Conservation (phyloP, 139 green algal genomes). For the Coelastrella sp. region DNA sequence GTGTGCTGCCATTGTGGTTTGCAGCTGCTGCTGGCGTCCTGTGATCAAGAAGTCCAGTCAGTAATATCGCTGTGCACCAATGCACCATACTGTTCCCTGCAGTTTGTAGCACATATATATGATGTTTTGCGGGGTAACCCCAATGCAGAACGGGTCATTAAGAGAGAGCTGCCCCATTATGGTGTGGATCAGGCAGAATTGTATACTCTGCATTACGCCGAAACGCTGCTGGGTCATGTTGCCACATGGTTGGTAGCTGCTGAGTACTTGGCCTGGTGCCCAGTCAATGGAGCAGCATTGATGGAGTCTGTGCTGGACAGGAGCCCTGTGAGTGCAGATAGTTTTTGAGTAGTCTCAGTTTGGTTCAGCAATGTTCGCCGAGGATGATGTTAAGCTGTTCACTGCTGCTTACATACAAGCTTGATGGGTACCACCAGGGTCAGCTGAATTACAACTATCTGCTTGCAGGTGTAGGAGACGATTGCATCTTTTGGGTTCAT, state of each 20-base stretch:
- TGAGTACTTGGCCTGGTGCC: slow-evolving; percentile 79
- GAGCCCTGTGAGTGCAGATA: slow-evolving; percentile 59
- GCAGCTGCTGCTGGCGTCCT: slow-evolving; percentile 45
- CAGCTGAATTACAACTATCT: neutral
- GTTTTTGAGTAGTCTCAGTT: too few relatives aligned
- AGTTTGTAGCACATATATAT: slow-evolving; percentile 79
- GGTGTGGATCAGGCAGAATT: slow-evolving; percentile 67
- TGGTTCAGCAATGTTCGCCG: too few relatives aligned
- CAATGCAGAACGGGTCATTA: slow-evolving; percentile 46
- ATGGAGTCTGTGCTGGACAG: slow-evolving; percentile 66
- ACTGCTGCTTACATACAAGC: neutral
- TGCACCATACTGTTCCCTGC: slow-evolving; percentile 51
- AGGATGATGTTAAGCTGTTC: neutral
- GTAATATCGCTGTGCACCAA: slow-evolving; percentile 51
- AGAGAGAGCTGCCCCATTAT: slow-evolving; percentile 55
- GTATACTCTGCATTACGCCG: slow-evolving; percentile 65
- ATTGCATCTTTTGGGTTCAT: neutral
- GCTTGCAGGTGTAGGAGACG: neutral
- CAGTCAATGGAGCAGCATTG: slow-evolving; percentile 65
- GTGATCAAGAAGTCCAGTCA: slow-evolving; percentile 54
- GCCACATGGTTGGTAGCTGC: slow-evolving; percentile 66
- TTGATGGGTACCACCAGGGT: neutral
- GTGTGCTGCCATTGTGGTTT: neutral
- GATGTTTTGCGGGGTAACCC: slow-evolving; percentile 62
- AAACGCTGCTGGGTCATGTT: slow-evolving; percentile 51